Evolutionary conservation across 2,329 filamentous ascomycete species (phyloP).

Genomic region (Penicillium sp.): DNA sequence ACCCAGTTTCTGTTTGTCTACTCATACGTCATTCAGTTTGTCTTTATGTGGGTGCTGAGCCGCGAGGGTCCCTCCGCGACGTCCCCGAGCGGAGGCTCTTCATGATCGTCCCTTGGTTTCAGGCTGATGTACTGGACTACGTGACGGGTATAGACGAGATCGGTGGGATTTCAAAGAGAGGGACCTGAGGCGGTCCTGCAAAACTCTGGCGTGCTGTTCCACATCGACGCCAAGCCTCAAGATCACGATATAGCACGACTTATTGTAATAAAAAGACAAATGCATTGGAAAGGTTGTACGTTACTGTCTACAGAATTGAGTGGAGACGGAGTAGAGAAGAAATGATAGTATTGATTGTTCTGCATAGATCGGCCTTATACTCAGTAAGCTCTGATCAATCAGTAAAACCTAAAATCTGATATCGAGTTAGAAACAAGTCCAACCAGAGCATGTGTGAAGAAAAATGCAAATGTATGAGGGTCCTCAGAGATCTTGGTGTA

Average conservation of each 20-base stretch:
- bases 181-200: not conserved
- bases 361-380: no score
- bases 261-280: conserved; percentile 24
- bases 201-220: conserved; percentile 7
- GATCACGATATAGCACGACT: conserved; percentile 26
- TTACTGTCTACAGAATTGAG: no score
- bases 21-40: conserved; percentile 85
- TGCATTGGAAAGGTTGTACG: conserved; percentile 6
- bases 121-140: conserved; percentile 1
- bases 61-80: conserved; percentile 44
- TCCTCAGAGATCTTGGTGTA: conserved; percentile 67
- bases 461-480: conserved; percentile 16
- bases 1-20: conserved; percentile 93
- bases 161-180: conserved; percentile 6
- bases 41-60: conserved; percentile 84
- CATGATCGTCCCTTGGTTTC: conserved; percentile 2
- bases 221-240: conserved; percentile 2
- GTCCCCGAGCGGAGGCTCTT: conserved; percentile 16
- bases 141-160: conserved; percentile 13
- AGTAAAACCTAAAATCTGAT: not conserved
- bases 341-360: no score
- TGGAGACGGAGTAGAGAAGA: no score
- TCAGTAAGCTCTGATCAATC: no score
- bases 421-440: conserved; percentile 19
- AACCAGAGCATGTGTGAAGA: conserved; percentile 11